These are phyloP conservation scores for Trichosporon faecale DNA, from an alignment of 1,284 basidiomycete species.

Conservation along the genomic window DNA sequence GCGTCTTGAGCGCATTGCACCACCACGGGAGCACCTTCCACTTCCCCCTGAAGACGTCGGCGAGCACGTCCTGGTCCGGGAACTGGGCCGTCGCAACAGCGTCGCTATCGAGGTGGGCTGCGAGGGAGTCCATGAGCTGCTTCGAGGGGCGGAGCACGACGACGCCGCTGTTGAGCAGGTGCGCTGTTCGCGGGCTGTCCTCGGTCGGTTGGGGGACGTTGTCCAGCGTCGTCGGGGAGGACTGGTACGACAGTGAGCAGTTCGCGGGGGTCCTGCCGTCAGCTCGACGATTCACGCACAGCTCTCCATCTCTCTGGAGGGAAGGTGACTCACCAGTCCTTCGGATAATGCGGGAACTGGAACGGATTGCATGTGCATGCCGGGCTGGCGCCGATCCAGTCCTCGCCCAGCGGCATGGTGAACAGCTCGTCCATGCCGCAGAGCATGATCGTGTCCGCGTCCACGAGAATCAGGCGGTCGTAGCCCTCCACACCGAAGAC, in stretches of 20 bases:
- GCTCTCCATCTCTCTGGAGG: background rate
- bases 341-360: conserved; percentile 75
- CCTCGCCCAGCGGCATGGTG: conserved; percentile 62
- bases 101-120: conserved; percentile 64
- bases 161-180: conserved; percentile 81
- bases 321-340: conserved; percentile 67
- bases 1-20: conserved; percentile 55
- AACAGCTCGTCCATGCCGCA: conserved; percentile 91
- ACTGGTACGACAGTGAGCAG: conserved; percentile 72
- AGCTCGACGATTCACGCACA: background rate
- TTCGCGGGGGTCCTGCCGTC: conserved; percentile 74
- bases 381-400: conserved; percentile 79
- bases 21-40: conserved; percentile 54
- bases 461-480: conserved; percentile 79
- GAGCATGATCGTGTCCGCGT: conserved; percentile 85
- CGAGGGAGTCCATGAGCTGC: conserved; percentile 58
- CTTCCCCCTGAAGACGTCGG: conserved; percentile 67
- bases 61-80: conserved; percentile 88
- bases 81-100: conserved; percentile 71
- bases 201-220: conserved; percentile 53
- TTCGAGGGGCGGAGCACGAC: conserved; percentile 73
- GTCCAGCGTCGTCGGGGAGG: conserved; percentile 57
- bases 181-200: conserved; percentile 65
- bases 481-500: conserved; percentile 73
- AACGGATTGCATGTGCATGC: conserved; percentile 93